These are phyloP conservation scores for Aquanectria penicillioides DNA, from an alignment of 2,329 filamentous ascomycete genomes.

Conservation along the genomic window DNA sequence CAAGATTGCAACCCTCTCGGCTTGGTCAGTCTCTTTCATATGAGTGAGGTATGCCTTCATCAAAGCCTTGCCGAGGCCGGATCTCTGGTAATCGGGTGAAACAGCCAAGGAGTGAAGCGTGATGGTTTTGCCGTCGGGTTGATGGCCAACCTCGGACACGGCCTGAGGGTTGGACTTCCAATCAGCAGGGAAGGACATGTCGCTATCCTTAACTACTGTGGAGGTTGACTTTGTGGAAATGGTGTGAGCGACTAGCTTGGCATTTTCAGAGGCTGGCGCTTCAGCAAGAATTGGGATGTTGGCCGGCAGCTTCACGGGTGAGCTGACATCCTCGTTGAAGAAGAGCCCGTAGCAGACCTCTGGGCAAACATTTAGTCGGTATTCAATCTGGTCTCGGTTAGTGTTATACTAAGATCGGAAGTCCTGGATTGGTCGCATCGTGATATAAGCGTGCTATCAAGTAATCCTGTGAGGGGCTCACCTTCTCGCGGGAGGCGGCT, in stretches of 20 bases:
- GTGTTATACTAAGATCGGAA: not conserved
- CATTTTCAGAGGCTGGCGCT: slow-evolving; percentile 7
- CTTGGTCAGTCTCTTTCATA: slow-evolving; percentile 29
- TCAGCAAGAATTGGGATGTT: slow-evolving; percentile 25
- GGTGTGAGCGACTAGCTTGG: slow-evolving; percentile 39
- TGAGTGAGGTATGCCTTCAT: slow-evolving; percentile 34
- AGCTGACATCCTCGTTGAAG: not conserved
- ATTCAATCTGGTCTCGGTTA: slow-evolving; percentile 41
- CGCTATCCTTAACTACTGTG: slow-evolving; percentile 35
- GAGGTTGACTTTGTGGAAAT: slow-evolving; percentile 40
- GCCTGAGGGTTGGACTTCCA: slow-evolving; percentile 37
- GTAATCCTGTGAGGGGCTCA: not conserved
- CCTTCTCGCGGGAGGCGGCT: slow-evolving; percentile 43
- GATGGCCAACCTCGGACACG: slow-evolving; percentile 32
- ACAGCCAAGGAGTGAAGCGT: slow-evolving; percentile 44
- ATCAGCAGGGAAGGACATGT: slow-evolving; percentile 39
- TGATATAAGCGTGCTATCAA: not conserved
- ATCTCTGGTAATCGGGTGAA: slow-evolving; percentile 35
- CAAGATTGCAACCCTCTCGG: slow-evolving; percentile 42
- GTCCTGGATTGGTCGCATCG: not conserved
- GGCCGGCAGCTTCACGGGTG: slow-evolving; percentile 8
- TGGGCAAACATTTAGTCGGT: slow-evolving; percentile 39
- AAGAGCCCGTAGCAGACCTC: slow-evolving; percentile 44
- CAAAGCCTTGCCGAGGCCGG: slow-evolving; percentile 41
- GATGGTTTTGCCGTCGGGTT: slow-evolving; percentile 39